Conservation (phyloP, 2,329 filamentous ascomycete genomes). For the Ceratocystis albifundus region DNA sequence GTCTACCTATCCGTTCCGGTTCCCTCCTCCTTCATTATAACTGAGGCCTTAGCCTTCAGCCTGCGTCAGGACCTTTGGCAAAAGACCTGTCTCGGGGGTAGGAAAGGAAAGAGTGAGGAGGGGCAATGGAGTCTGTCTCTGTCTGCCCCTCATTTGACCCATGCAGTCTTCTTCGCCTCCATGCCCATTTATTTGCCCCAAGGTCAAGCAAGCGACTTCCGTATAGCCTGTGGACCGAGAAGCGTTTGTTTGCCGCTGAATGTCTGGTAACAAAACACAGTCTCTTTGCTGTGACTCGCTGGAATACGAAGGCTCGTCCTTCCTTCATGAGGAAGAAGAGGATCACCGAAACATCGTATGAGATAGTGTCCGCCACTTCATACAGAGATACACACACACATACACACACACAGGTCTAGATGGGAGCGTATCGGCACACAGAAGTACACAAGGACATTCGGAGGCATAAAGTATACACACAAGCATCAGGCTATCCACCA, state of each 20-base stretch:
- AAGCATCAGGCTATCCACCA: too few species aligned
- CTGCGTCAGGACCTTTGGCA: conserved; percentile 3
- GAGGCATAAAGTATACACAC: too few species aligned
- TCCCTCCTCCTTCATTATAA: too few species aligned
- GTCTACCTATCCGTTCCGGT: too few species aligned
- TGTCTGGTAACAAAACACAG: conserved; percentile 6
- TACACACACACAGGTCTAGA: background rate
- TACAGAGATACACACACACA: background rate
- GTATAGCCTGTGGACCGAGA: background rate
- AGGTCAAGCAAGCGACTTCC: background rate
- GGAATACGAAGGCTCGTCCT: conserved; percentile 5
- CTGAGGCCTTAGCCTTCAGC: background rate
- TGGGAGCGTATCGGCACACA: background rate
- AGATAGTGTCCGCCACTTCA: background rate
- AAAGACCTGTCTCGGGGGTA: conserved; percentile 10
- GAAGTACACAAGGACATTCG: background rate
- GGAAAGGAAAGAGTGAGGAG: background rate
- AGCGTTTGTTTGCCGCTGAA: background rate
- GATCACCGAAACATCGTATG: conserved; percentile 7
- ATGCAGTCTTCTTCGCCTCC: too few species aligned
- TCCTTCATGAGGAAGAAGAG: background rate
- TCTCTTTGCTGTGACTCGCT: background rate
- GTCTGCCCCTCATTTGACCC: background rate
- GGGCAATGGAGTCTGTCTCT: too few species aligned
- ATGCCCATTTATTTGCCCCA: background rate